Conservation (phyloP, 192 early-diverging fungal genomes). For the Rhizophagus clarus region DNA sequence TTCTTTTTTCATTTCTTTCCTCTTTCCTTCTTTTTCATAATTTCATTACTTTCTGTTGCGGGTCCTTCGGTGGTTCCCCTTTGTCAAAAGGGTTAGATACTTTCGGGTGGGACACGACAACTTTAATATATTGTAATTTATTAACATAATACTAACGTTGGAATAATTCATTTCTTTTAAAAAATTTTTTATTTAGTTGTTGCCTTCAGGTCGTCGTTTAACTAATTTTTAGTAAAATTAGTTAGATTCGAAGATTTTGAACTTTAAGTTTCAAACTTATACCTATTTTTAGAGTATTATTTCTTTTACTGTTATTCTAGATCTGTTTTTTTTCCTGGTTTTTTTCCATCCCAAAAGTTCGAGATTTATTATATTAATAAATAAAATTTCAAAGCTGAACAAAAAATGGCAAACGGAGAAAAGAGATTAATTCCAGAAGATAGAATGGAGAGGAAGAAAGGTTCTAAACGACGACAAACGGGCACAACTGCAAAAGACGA, state of each 20-base stretch:
- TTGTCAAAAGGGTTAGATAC: constrained; percentile 8
- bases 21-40: neutral
- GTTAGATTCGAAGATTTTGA: neutral
- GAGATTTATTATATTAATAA: neutral
- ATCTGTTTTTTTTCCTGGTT: neutral
- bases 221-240: neutral
- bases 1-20: neutral
- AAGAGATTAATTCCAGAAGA: constrained; percentile 29
- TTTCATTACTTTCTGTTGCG: neutral
- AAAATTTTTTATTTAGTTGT: neutral
- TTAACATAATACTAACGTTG: neutral
- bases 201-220: neutral
- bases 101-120: constrained; percentile 22
- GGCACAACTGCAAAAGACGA: constrained; percentile 33
- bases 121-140: neutral
- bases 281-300: neutral
- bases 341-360: neutral
- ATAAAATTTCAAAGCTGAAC: neutral
- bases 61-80: neutral
- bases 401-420: constrained; percentile 30
- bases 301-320: neutral
- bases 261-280: neutral
- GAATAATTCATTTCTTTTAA: neutral
- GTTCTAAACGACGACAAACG: constrained; percentile 26
- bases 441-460: constrained; percentile 34